Conservation (phyloP, 225 moss, liverwort and hornwort species). For the Polytrichum formosum region DNA sequence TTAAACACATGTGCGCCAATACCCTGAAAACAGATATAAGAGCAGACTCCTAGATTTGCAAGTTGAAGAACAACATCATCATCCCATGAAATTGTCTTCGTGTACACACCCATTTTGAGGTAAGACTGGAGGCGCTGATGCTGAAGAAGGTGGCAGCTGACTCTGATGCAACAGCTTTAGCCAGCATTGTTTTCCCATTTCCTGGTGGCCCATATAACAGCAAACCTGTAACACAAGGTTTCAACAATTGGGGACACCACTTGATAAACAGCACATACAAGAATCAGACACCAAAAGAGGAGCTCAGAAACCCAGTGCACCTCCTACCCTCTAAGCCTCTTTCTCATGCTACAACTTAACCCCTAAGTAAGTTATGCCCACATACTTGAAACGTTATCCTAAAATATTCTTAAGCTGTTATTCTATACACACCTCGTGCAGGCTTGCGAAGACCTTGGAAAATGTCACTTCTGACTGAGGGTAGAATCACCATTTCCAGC, state of each 20-base stretch:
- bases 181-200: slow-evolving; percentile 95
- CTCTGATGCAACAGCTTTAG: slow-evolving; percentile 97
- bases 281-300: no score
- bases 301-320: no score
- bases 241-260: no score
- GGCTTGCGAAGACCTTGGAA: slow-evolving; percentile 97
- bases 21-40: background rate
- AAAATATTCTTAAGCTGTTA: no score
- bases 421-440: slow-evolving; percentile 59
- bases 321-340: no score
- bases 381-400: no score
- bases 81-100: background rate
- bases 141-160: slow-evolving; percentile 95
- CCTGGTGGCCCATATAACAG: slow-evolving; percentile 95
- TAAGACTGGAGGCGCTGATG: slow-evolving; percentile 91
- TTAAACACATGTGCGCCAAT: background rate
- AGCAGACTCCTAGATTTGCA: background rate
- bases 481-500: slow-evolving; percentile 92
- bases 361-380: no score
- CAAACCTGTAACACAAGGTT: slow-evolving; percentile 41
- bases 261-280: no score
- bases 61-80: background rate
- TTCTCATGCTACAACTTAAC: no score
- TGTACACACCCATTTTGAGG: slow-evolving; percentile 86
- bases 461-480: slow-evolving; percentile 85